Conservation (phyloP, 345 rosid species). For the Sisymbrium altissimum region DNA sequence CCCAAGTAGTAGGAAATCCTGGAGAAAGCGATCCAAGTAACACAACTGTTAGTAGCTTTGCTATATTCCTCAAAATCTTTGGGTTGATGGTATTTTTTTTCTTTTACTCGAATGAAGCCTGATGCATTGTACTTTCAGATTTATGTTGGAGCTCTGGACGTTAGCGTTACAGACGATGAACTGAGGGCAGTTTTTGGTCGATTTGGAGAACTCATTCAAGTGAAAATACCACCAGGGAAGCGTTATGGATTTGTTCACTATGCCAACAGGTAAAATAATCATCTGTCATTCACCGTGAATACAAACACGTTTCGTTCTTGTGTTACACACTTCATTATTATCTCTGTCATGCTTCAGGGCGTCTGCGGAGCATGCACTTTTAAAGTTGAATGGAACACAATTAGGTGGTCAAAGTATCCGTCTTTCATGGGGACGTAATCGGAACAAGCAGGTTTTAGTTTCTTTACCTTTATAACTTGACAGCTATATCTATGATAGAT, state of each 20-base stretch:
- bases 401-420: slow-evolving; percentile 86
- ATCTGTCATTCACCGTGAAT: neutral
- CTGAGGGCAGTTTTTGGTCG: slow-evolving; percentile 72
- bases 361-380: slow-evolving; percentile 81
- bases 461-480: neutral
- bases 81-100: neutral
- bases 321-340: neutral
- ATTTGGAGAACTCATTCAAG: slow-evolving; percentile 84
- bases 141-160: slow-evolving; percentile 91
- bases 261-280: slow-evolving; percentile 57
- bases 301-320: neutral
- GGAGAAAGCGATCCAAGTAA: slow-evolving; percentile 95
- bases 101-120: slow-evolving; percentile 4
- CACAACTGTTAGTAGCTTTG: slow-evolving; percentile 77
- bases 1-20: slow-evolving; percentile 63
- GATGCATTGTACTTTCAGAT: slow-evolving; percentile 47
- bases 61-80: neutral
- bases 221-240: slow-evolving; percentile 95
- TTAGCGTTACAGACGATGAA: slow-evolving; percentile 72
- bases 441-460: slow-evolving; percentile 73
- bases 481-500: neutral
- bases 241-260: slow-evolving; percentile 98
- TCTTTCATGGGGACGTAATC: slow-evolving; percentile 98
- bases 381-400: slow-evolving; percentile 65
- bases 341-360: slow-evolving; percentile 38